Evolutionary conservation across 768 basidiomycete genomes (phyloP), one percentile per base, ranked within the genome.

Genomic region (Mycena amicta): DNA sequence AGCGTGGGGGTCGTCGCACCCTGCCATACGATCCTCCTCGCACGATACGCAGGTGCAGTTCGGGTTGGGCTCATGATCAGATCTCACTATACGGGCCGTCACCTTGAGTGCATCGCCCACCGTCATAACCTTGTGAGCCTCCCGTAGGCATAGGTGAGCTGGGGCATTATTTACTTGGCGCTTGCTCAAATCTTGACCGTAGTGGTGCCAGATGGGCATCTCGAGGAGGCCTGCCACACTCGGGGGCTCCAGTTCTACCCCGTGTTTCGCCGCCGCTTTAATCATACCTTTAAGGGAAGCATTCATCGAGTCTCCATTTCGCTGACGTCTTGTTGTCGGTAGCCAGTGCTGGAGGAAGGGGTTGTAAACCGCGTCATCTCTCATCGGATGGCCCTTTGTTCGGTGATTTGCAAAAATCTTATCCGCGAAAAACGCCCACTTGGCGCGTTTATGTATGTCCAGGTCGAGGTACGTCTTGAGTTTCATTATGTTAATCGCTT

Each of bases 391-490:
- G 1, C 26, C 25, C 13, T 28, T 43, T n/a, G n/a, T n/a, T 55
- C 61, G 0, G 45, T 47, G 26, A 8, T 43, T 27, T 0, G 59
- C 60, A 6, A 74, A 55, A 0, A 70, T 25, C 2, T 45, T 61
- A 55, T 77, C 72, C n/a, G 71, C 68, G 0, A 74, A 30, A 3
- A 22, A 16, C 1, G 68, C 62, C 74, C 75, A 75, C 11, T 55
- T 11, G 13, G 74, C 70, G 2, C 70, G 40, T 0, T 62, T 26
- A 0, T 47, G 12, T 3, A 51, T 29, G 2, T 54, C 59, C 5
- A 66, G 37, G 1, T 57, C 33, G 0, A 73, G 65, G 56, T 71
- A 76, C 22, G 56, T 15, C 37, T 71, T 70, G 0, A 72, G 29
- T 43, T 62, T 68, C 55, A 66, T 71, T 0, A 71, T 5, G 37